Conservation (phyloP, 192 early-diverging fungal species). For the Podila clonocystis region DNA sequence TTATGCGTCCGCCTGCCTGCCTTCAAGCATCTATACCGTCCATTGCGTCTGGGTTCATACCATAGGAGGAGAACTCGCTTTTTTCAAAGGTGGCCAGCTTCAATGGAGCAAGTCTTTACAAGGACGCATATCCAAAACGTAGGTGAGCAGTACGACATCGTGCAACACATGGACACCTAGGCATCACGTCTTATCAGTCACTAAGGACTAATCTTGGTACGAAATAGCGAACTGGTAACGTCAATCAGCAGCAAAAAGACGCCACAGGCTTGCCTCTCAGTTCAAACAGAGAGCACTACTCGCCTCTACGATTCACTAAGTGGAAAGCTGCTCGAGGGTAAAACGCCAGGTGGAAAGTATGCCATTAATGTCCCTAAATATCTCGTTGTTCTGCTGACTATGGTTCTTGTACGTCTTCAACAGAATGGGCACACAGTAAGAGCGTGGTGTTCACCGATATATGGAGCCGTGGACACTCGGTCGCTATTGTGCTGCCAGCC, state of each 20-base stretch:
- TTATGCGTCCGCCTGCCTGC: neutral
- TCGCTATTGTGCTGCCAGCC: conserved; percentile 2
- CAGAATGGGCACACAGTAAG: conserved; percentile 10
- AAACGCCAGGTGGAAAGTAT: neutral
- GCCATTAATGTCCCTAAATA: neutral
- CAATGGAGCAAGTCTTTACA: conserved; percentile 17
- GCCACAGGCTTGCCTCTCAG: conserved; percentile 10
- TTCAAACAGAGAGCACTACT: neutral
- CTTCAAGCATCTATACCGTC: neutral
- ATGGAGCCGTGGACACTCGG: conserved; percentile 4
- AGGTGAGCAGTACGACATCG: neutral
- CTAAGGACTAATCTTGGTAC: too few species aligned
- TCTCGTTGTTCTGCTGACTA: too few species aligned
- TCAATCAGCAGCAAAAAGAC: neutral
- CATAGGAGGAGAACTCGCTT: conserved; percentile 7
- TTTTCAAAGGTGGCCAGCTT: conserved; percentile 13
- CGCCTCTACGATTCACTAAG: conserved; percentile 7
- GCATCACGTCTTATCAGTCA: too few species aligned
- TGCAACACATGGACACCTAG: neutral
- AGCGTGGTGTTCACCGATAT: conserved; percentile 11
- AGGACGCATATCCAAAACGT: neutral
- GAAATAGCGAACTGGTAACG: too few species aligned
- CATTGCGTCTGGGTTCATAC: conserved; percentile 25
- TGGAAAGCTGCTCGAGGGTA: conserved; percentile 17
- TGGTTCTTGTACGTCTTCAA: neutral